These are phyloP conservation scores for Isatis lusitanica DNA, from an alignment of 441 rosid species.

Conservation along the genomic window DNA sequence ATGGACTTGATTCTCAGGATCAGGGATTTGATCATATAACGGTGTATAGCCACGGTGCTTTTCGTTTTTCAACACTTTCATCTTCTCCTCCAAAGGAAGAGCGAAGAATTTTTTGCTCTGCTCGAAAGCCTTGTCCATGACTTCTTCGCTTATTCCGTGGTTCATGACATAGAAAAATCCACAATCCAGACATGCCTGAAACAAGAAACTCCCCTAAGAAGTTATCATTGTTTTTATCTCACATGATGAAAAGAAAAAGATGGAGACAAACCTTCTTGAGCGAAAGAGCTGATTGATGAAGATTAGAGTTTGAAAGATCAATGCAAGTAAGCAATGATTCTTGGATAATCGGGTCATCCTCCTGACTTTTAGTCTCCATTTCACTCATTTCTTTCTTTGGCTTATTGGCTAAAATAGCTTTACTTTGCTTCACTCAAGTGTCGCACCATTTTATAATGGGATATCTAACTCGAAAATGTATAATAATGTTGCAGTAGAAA, in stretches of 20 bases:
- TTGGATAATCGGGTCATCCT: slow-evolving; percentile 21
- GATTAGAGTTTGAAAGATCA: slow-evolving; percentile 59
- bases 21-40: slow-evolving; percentile 43
- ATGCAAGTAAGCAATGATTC: slow-evolving; percentile 61
- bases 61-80: slow-evolving; percentile 70
- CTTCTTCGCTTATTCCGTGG: slow-evolving; percentile 68
- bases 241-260: not conserved
- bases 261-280: slow-evolving; percentile 58
- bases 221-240: too few species aligned
- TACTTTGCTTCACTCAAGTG: not conserved
- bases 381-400: not conserved
- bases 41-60: slow-evolving; percentile 78
- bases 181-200: slow-evolving; percentile 56
- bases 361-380: not conserved
- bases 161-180: slow-evolving; percentile 84
- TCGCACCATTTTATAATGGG: too few species aligned
- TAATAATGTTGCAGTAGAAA: too few species aligned
- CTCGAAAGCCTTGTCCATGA: slow-evolving; percentile 62
- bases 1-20: slow-evolving; percentile 66
- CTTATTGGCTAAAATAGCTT: not conserved
- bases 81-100: slow-evolving; percentile 60
- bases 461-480: too few species aligned
- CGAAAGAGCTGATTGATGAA: slow-evolving; percentile 46
- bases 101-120: slow-evolving; percentile 63
- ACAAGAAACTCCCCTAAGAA: too few species aligned